These are phyloP conservation scores for Camillea tinctor DNA, from an alignment of 2,329 filamentous ascomycete genomes.

Conservation along the genomic window DNA sequence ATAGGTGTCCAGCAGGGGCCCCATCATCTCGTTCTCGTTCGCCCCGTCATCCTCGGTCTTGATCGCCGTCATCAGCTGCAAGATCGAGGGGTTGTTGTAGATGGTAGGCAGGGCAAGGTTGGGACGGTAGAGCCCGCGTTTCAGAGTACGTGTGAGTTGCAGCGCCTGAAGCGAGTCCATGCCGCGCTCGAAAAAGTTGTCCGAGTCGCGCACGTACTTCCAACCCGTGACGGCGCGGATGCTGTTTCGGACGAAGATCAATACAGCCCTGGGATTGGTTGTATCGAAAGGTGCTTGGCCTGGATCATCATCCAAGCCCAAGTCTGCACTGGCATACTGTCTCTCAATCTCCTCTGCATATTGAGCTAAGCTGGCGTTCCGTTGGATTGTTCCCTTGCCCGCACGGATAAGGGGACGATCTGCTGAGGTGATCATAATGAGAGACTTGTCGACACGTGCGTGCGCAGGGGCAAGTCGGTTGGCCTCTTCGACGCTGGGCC, in stretches of 20 bases:
- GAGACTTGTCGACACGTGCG: conserved; percentile 22
- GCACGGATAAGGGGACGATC: conserved; percentile 19
- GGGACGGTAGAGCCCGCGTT: not conserved
- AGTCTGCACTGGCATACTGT: conserved; percentile 19
- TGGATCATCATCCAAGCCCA: conserved; percentile 6
- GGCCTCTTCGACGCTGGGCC: conserved; percentile 24
- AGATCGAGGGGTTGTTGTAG: conserved; percentile 13
- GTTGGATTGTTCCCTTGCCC: conserved; percentile 24
- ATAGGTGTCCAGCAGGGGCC: conserved; percentile 16
- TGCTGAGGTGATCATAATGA: conserved; percentile 17
- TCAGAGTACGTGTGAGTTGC: conserved; percentile 8
- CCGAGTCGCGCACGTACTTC: conserved; percentile 2
- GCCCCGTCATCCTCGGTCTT: not conserved
- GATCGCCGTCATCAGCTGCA: conserved; percentile 14
- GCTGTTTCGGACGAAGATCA: conserved; percentile 4
- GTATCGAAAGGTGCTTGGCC: not conserved
- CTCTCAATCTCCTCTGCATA: conserved; percentile 21
- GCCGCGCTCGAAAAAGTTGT: conserved; percentile 13
- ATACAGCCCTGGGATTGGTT: not conserved
- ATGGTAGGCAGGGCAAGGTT: conserved; percentile 10
- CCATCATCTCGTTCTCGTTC: conserved; percentile 11
- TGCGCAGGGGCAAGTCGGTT: conserved; percentile 20
- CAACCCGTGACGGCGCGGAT: conserved; percentile 6
- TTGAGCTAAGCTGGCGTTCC: conserved; percentile 17
- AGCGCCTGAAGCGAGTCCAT: conserved; percentile 17